Evolutionary conservation across 805 yeast species (phyloP).

Genomic region (Lachancea fermentati): DNA sequence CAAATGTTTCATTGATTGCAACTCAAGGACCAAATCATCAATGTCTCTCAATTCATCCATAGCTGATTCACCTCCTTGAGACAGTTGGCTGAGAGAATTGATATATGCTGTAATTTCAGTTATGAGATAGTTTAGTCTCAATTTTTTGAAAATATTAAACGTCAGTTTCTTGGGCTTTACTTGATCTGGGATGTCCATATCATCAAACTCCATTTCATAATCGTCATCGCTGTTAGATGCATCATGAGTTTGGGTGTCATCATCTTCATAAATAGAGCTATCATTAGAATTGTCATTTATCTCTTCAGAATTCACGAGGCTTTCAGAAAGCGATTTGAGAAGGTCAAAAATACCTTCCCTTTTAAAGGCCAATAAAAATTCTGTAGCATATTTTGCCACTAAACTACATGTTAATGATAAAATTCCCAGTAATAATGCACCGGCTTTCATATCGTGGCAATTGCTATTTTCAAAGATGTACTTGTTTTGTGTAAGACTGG

Average conservation of each 20-base stretch:
- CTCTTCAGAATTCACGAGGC: background rate
- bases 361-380: slow-evolving; percentile 46
- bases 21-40: slow-evolving; percentile 19
- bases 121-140: slow-evolving; percentile 11
- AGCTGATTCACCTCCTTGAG: slow-evolving; percentile 20
- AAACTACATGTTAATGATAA: slow-evolving; percentile 43
- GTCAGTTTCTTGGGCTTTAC: slow-evolving; percentile 22
- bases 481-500: slow-evolving; percentile 54
- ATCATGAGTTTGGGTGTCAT: slow-evolving; percentile 19
- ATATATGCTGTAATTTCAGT: slow-evolving; percentile 14
- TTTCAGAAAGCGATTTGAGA: slow-evolving; percentile 1
- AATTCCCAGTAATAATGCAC: slow-evolving; percentile 45
- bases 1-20: slow-evolving; percentile 20
- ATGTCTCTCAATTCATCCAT: slow-evolving; percentile 22
- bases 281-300: slow-evolving; percentile 5
- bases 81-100: slow-evolving; percentile 13
- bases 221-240: slow-evolving; percentile 30
- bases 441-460: slow-evolving; percentile 28
- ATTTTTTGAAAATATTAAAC: slow-evolving; percentile 18
- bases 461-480: slow-evolving; percentile 23
- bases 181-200: slow-evolving; percentile 30
- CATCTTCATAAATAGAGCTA: slow-evolving; percentile 14
- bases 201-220: slow-evolving; percentile 26
- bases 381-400: slow-evolving; percentile 38
- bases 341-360: slow-evolving; percentile 53